Evolutionary conservation across 2,329 filamentous ascomycete genomes (phyloP), one percentile per base, ranked within the genome.

Genomic region (Penicillium sp.): DNA sequence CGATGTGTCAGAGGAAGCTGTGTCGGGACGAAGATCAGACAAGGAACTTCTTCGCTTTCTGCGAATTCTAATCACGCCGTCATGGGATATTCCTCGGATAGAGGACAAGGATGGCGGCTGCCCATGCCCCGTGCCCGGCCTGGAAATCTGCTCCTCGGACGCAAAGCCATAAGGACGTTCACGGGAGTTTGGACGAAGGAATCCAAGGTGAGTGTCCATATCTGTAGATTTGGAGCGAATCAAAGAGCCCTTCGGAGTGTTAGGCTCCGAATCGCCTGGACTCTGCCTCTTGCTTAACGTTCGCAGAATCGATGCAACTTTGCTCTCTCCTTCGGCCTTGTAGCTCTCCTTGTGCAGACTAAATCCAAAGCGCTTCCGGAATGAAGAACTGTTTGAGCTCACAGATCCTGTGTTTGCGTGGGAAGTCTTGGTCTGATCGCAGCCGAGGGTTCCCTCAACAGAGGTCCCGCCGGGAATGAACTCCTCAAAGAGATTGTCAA

Each of bases 41-140:
- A 98, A 80, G 28, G 93, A 97, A 78, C 93, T 97, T 73, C 94
- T 88, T 58, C 94, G 85, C 80, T 96, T 97, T 79, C 89, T 93
- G 73, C 85, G 48, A 81, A 78, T n/a, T 76, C 75, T 65, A 74
- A 80, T 59, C 48, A 68, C 28, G 74, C 74, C 66, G 80, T 77
- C 71, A 65, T 69, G 65, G 72, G 81, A 78, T 75, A 80, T 80
- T 79, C 81, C 67, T 78, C 82, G 70, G 82, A 87, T 66, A 6
- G 83, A 84, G 22, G 79, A 80, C 37, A 86, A 72, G 11, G 75
- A 75, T 45, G 75, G 69, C 3, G 75, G 64, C 60, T 82, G 83
- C 65, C 81, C 81, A 48, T 85, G 79, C 19, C 78, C 76, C 59
- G 78, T 82, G 13, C 73, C 74, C 48, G 80, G 79, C 30, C 79